Base-by-base conservation (phyloP, 352 stramenopile species). In the Stephanocyclus meneghinianus region DNA sequence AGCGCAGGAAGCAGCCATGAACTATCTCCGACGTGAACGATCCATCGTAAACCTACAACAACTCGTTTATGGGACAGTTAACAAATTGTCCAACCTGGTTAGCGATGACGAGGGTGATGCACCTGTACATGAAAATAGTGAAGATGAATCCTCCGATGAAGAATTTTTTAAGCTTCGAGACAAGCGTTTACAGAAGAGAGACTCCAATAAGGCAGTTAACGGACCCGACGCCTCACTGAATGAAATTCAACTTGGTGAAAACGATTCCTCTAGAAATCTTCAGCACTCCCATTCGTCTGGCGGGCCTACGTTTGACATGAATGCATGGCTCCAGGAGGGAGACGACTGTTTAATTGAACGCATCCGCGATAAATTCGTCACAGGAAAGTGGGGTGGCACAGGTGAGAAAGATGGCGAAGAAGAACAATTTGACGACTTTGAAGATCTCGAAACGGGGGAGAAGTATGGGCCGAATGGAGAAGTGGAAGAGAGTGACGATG, bases 381-480 rank as follows among this genome's bases (percentile, higher is more conserved):
- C 97, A 61, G 96, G 97, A n/a, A 96, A 96, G 29, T 98, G 96
- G 96, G 95, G 95, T 42, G 21, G 16, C 57, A 91, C 93, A 10
- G 81, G 63, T 29, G 71, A 73, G 18, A 89, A 92, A 32, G 86
- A 91, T 1, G 78, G 71, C 8, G 95, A 96, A 35, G 95, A 97
- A 64, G 94, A 97, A 90, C 92, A 40, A 91, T 98, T 90, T 93
- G 97, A 96, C 32, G 97, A 98, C 48, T 99, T 99, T 87, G 96
- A 99, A 86, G 97, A 99, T 69, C 90, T 99, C 42, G 96, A 99
- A 88, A 98, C 95, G 13, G 95, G 95, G 1, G 95, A 98, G 42
- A 84, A 90, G 72, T 95, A 90, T 72, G 88, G 86, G 3, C 71
- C 61, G 5, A 84, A 84, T 69, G 86, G 77, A 26, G 72, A 87